These are phyloP conservation scores for Bretziella fagacearum DNA, from an alignment of 2,329 filamentous ascomycete genomes.

Conservation along the genomic window DNA sequence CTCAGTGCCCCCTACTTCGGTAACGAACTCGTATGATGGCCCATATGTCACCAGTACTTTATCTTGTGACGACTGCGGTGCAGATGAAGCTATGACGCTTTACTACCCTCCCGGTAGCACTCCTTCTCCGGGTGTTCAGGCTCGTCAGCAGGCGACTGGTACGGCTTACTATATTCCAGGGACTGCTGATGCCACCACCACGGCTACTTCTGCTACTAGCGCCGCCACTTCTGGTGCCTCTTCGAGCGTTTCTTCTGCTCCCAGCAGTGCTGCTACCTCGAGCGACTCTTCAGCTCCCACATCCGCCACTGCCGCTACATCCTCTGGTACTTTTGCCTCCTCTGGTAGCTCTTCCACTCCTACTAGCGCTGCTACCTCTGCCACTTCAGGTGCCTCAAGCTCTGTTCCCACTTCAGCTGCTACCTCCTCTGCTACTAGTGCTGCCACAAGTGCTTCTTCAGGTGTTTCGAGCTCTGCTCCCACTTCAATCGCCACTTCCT, in stretches of 20 bases:
- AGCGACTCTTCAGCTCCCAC: not conserved
- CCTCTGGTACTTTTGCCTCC: not conserved
- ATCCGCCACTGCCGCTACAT: not conserved
- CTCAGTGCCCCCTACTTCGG: conserved; percentile 5
- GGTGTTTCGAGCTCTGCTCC: not conserved
- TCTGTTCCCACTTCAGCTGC: not conserved
- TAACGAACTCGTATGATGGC: conserved; percentile 11
- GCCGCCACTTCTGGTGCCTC: not conserved
- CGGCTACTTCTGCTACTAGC: not conserved
- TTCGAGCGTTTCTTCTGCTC: not conserved
- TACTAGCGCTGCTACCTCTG: not conserved
- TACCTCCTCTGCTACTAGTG: not conserved
- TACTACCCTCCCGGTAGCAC: conserved; percentile 12
- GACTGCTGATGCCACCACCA: not conserved
- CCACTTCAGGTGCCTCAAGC: not conserved
- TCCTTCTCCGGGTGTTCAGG: conserved; percentile 1
- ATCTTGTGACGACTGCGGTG: conserved; percentile 8
- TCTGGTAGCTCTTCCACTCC: not conserved
- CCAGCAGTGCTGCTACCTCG: not conserved
- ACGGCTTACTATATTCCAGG: conserved; percentile 5
- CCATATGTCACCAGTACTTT: conserved; percentile 9
- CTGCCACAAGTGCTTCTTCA: not conserved
- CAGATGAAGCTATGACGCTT: conserved; percentile 6
- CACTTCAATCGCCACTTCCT: not conserved
- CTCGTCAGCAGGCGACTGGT: conserved; percentile 5